A percentile compares a stretch with the other conserved stretches of the same genome.
phyloP scores from a whole-genome alignment of 179 eudicot species.

The Nepenthes alata region DNA sequence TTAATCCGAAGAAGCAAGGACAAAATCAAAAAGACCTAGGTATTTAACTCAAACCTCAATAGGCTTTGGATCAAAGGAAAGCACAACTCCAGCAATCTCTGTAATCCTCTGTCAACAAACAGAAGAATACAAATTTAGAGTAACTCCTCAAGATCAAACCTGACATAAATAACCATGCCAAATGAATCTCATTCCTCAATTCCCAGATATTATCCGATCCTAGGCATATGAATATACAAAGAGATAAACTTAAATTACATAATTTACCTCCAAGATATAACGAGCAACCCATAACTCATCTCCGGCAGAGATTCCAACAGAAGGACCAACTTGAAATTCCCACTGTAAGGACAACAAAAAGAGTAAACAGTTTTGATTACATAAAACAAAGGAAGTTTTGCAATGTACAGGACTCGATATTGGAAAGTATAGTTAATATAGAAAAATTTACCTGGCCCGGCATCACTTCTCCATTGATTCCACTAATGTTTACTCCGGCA shows the following conservation, averaged over 20 bases:
- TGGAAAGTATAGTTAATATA: background rate
- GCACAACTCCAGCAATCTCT: slow-evolving; percentile 73
- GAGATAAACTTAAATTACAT: background rate
- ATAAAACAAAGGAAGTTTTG: background rate
- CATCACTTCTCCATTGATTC: slow-evolving; percentile 4
- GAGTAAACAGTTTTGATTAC: background rate
- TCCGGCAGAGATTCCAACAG: slow-evolving; percentile 83
- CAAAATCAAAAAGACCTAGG: background rate
- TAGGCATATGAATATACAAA: background rate
- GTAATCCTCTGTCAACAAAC: slow-evolving; percentile 64
- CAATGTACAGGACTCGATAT: background rate
- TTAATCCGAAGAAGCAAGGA: background rate
- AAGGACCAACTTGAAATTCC: slow-evolving; percentile 79
- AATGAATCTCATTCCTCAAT: background rate
- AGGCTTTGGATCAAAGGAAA: slow-evolving; percentile 88
- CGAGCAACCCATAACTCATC: slow-evolving; percentile 91
- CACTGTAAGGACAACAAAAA: slow-evolving; percentile 26
- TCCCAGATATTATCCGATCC: background rate
- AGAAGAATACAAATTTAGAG: background rate
- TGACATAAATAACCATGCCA: too few species aligned
- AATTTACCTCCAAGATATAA: slow-evolving; percentile 76
- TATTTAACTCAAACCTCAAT: slow-evolving; percentile 28
- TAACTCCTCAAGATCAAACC: too few species aligned
- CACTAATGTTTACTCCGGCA: slow-evolving; percentile 66
- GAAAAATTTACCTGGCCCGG: slow-evolving; percentile 1